Base-by-base conservation (phyloP, 805 yeast species). In the Saturnispora sekii region DNA sequence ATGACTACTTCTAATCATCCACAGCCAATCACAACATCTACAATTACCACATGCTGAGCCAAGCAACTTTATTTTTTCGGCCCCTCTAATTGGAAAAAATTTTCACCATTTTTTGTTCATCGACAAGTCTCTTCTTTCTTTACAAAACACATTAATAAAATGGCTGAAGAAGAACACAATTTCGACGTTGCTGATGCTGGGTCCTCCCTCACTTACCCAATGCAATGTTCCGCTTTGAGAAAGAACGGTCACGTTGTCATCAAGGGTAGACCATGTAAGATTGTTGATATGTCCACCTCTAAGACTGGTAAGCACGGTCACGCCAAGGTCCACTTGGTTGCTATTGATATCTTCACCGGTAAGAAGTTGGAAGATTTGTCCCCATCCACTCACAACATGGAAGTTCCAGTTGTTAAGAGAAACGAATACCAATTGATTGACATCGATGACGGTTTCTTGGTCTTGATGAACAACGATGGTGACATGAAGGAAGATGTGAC, bases 291-390 rank as follows among this genome's bases (percentile, higher is more conserved):
- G 98, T 93, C 98, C 54, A 93, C 98, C 67, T 93, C 98, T 66
- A 93, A 93, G 84, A 93, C 98, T 63, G 98, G 98, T 77, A 93
- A 93, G 97, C 98, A 93, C 84, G 98, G 98, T 78, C 98, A 93
- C 93, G 98, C 98, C 71, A 93, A 93, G 82, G 98, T 93, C 73
- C 97, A 93, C 76, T 81, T 93, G 76, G 97, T 93, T 59, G 97
- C 97, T 68, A 81, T 85, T 63, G 98, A 93, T 72, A 90, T 93
- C 72, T 93, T 93, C 90, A 93, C 98, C 64, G 84, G 86, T 73
- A 93, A 93, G 89, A 93, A 93, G 80, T 82, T 89, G 73, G 98
- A 93, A 82, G 98, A 93, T 76, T 84, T 93, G 71, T 93, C 98
- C 60, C 98, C 98, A 75, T 93, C 98, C 55, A 93, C 98, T 77